Base-by-base conservation (phyloP, 345 rosid genomes). In the Kernera saxatilis region DNA sequence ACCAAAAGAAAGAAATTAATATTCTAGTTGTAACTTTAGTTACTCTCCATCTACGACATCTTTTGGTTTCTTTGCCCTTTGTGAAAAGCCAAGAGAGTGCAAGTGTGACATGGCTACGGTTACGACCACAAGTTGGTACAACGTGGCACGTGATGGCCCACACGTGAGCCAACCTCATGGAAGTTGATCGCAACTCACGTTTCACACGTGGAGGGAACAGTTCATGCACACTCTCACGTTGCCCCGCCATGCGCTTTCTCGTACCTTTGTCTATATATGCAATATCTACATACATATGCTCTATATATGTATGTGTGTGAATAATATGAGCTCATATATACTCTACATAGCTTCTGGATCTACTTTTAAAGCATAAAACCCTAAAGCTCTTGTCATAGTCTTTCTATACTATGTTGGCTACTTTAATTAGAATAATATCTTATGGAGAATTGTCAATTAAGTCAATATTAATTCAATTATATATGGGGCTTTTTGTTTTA, bases 221-320 rank as follows among this genome's bases (percentile, higher is more conserved):
- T 76, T 22, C 64, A 69, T 76, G 71, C 79, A 76, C 79, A 69
- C 79, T 76, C 75, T 69, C 8, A 75, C 74, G 65, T 69, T 46
- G 59, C 44, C 51, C 53, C 6, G 60, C 59, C 79, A 76, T 76
- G 70, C 75, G 79, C 79, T 43, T 54, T 45, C 65, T 53, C 15
- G 48, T 46, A 46, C 26, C 49, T 51, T 11, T 59, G 48, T 59
- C 36, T 43, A 33, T 23, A 49, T 53, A 33, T 23, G 52, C 59
- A 26, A 9, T n/a, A 52, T 27, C 30, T 5, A 33, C 39, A 32
- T 33, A 52, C 44, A 27, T n/a, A 15, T 46, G 53, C n/a, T 51
- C 18, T 51, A 13, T 54, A 13, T 37, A 26, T 48, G 9, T 13
- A n/a, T n/a, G 21, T 37, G 25, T 37, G 21, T 32, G 37, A 22